A percentile compares a stretch with the other conserved stretches of the same genome.
Conservation (phyloP, 1,139 yeast species). For the Suhomyces bribrorum region DNA sequence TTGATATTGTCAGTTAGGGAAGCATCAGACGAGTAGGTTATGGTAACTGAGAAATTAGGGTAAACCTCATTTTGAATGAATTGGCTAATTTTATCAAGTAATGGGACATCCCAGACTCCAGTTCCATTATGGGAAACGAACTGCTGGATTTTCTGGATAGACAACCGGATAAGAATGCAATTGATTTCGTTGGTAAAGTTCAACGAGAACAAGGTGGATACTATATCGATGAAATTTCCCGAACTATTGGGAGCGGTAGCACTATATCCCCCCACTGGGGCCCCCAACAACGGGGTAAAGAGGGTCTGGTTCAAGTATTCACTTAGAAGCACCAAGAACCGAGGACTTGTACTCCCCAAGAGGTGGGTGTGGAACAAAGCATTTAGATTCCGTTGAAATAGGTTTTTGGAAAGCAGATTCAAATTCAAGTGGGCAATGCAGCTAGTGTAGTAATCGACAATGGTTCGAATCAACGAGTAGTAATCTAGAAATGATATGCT, state of each 20-base stretch:
- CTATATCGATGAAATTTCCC: conserved; percentile 15
- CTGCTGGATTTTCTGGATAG: conserved; percentile 41
- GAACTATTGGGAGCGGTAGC: conserved; percentile 2
- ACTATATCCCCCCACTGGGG: background rate
- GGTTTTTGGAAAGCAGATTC: conserved; percentile 18
- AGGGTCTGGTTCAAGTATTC: conserved; percentile 13
- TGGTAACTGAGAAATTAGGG: conserved; percentile 36
- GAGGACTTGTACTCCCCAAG: conserved; percentile 7
- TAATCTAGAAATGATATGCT: conserved; percentile 14
- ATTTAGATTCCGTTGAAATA: conserved; percentile 30
- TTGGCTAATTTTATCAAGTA: conserved; percentile 35
- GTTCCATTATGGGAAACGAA: conserved; percentile 39
- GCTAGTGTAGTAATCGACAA: conserved; percentile 20
- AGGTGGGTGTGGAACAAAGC: conserved; percentile 26
- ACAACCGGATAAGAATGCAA: conserved; percentile 40
- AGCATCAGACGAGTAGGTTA: conserved; percentile 21
- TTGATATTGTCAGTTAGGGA: conserved; percentile 17
- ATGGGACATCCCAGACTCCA: conserved; percentile 43
- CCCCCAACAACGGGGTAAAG: conserved; percentile 6
- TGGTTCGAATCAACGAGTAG: conserved; percentile 15
- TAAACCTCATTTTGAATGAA: conserved; percentile 43
- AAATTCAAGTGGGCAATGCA: conserved; percentile 25
- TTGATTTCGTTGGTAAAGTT: conserved; percentile 37
- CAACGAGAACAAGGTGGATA: conserved; percentile 25
- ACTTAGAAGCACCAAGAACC: conserved; percentile 9